Evolutionary conservation across 2,329 filamentous ascomycete genomes (phyloP), one percentile per base, ranked within the genome.

Genomic region (Aspergillus calidoustus): DNA sequence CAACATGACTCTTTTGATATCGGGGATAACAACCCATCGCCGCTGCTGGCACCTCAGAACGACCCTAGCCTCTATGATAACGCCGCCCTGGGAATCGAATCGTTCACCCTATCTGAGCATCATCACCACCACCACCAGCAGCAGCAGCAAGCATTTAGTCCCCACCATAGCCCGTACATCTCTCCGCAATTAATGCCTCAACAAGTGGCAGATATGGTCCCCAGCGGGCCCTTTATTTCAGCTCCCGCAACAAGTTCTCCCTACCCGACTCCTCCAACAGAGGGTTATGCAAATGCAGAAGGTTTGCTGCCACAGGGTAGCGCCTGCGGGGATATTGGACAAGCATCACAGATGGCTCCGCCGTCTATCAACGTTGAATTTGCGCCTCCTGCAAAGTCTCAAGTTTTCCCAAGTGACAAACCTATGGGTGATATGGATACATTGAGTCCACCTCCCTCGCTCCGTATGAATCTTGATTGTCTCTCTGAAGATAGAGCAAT

Each of bases 341-440:
- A 86, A 72, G 87, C 86, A 50, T 86, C 89, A 54, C 85, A 91
- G 68, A 95, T 96, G 89, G 90, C 90, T 3, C 91, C 93, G n/a
- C 93, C 93, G 0, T 91, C 93, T 55, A 97, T 97, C 77, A 96
- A 95, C 73, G 95, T 97, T 69, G 91, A 97, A 74, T 93, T 92
- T 76, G 93, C 93, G 17, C 93, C 93, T 25, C 89, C 89, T 8
- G 86, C 90, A 56, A 81, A 85, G 61, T 86, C 86, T 70, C 85
- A 83, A 57, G 87, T 83, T 68, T 90, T 91, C 72, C 90, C 89
- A 65, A 85, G 86, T 30, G 82, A 84, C 22, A 91, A 91, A 31
- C 82, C 83, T n/a, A 81, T 88, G 67, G 78, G 75, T 58, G 87
- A 92, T 67, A 84, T 89, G 65, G 91, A 96, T 74, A 92, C 93